These are phyloP conservation scores for Huntiella decipiens DNA, from an alignment of 2,329 filamentous ascomycete genomes.

Conservation along the genomic window DNA sequence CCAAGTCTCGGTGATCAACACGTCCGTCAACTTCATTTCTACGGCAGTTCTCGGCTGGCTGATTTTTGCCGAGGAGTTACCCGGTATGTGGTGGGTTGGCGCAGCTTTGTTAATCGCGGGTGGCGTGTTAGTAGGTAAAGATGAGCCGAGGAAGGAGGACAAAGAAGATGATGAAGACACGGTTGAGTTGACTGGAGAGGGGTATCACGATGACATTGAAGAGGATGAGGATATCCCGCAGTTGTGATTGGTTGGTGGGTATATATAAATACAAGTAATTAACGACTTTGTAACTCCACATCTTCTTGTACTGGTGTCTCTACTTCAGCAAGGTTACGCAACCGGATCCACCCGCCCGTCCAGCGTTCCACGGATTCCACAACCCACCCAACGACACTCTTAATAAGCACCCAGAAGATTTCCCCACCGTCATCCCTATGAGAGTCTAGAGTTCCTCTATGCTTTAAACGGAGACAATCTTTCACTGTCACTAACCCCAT, in stretches of 20 bases:
- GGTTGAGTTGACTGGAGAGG: constrained; percentile 12
- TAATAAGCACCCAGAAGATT: constrained; percentile 41
- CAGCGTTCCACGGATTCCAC: constrained; percentile 32
- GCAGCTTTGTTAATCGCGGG: constrained; percentile 54
- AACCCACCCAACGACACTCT: constrained; percentile 36
- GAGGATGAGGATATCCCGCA: constrained; percentile 18
- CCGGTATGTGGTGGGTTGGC: constrained; percentile 59
- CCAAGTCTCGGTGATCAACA: constrained; percentile 67
- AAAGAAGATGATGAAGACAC: constrained; percentile 3
- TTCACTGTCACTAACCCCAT: constrained; percentile 85
- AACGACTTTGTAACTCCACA: constrained; percentile 15
- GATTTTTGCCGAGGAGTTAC: constrained; percentile 54
- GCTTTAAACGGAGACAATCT: constrained; percentile 92
- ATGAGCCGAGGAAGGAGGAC: constrained; percentile 24
- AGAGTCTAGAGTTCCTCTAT: constrained; percentile 82
- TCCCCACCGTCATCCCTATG: constrained; percentile 39
- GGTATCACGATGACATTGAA: constrained; percentile 10
- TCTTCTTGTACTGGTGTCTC: constrained; percentile 17
- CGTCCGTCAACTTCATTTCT: constrained; percentile 62
- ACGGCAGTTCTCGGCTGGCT: constrained; percentile 52
- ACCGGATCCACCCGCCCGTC: constrained; percentile 37
- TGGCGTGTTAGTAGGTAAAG: constrained; percentile 61
- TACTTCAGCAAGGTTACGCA: constrained; percentile 28
- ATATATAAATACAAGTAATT: neutral
- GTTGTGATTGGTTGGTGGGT: constrained; percentile 2